These are phyloP conservation scores for Macrolepiota dolichaula DNA, from an alignment of 768 basidiomycete genomes.

Conservation along the genomic window DNA sequence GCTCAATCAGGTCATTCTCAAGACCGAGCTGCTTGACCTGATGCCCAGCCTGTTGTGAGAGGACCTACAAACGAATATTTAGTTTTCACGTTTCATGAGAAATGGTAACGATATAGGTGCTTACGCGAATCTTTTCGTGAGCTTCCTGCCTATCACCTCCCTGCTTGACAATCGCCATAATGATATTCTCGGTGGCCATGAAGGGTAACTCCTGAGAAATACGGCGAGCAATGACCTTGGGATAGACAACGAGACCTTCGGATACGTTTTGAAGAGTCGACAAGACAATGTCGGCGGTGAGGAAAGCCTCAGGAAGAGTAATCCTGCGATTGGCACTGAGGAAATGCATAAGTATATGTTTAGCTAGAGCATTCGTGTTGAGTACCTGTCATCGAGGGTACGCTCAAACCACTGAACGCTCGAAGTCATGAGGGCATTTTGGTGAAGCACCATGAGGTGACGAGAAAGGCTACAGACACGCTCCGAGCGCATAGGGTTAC, in stretches of 20 bases:
- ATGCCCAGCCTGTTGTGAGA: conserved; percentile 91
- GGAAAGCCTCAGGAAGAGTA: conserved; percentile 93
- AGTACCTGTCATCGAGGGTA: conserved; percentile 90
- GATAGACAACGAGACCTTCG: conserved; percentile 99
- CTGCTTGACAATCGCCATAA: conserved; percentile 96
- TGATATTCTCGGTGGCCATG: conserved; percentile 99
- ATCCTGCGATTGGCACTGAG: conserved; percentile 92
- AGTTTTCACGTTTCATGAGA: neutral
- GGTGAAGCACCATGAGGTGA: conserved; percentile 93
- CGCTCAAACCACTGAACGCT: conserved; percentile 99
- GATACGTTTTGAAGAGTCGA: conserved; percentile 95
- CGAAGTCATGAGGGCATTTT: conserved; percentile 93
- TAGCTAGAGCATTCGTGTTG: neutral
- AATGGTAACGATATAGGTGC: conserved; percentile 17
- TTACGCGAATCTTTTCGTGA: conserved; percentile 89
- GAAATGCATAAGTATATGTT: conserved; percentile 1
- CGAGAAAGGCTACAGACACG: conserved; percentile 95
- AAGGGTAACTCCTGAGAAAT: conserved; percentile 96
- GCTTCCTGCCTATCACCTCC: conserved; percentile 96
- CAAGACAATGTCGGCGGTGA: conserved; percentile 94
- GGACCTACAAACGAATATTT: conserved; percentile 57
- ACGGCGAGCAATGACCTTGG: conserved; percentile 88
- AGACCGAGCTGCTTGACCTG: conserved; percentile 94
- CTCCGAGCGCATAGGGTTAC: conserved; percentile 99
- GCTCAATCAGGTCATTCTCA: conserved; percentile 93